Conservation (phyloP, 805 yeast genomes). For the Candida peoriensis region DNA sequence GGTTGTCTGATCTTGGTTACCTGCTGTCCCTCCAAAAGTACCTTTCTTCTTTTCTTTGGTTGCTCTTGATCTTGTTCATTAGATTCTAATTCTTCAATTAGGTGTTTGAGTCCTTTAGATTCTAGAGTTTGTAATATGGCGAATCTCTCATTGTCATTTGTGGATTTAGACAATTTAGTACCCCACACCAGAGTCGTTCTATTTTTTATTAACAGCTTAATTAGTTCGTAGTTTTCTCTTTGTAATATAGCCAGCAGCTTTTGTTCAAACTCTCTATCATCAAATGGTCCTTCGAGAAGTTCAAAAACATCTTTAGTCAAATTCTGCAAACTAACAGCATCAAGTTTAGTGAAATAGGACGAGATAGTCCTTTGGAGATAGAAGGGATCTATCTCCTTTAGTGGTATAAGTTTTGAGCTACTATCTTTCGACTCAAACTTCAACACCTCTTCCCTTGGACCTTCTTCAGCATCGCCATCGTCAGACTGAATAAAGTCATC, state of each 20-base stretch:
- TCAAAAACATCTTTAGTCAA: constrained; percentile 35
- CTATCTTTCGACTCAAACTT: constrained; percentile 13
- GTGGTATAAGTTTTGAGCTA: constrained; percentile 20
- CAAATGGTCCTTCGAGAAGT: constrained; percentile 32
- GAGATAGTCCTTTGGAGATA: constrained; percentile 53
- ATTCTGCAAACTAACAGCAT: constrained; percentile 36
- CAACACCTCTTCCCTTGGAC: constrained; percentile 17
- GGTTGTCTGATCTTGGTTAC: constrained; percentile 33
- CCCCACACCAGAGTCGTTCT: constrained; percentile 51
- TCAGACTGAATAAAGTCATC: constrained; percentile 24
- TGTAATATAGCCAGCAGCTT: constrained; percentile 50
- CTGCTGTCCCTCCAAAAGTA: constrained; percentile 2
- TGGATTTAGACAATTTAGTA: constrained; percentile 36
- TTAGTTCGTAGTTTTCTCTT: constrained; percentile 44
- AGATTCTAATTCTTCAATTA: constrained; percentile 39
- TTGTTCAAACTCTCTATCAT: constrained; percentile 44
- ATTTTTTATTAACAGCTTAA: constrained; percentile 45
- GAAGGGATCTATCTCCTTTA: constrained; percentile 39
- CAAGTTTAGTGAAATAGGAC: constrained; percentile 26
- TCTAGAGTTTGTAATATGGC: constrained; percentile 39
- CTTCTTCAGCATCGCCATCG: constrained; percentile 17
- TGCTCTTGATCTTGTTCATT: constrained; percentile 9
- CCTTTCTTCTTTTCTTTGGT: constrained; percentile 25
- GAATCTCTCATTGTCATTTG: constrained; percentile 31
- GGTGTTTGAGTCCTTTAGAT: constrained; percentile 32